These are phyloP conservation scores for Tylopilus balloui DNA, from an alignment of 768 basidiomycete genomes.

Conservation along the genomic window DNA sequence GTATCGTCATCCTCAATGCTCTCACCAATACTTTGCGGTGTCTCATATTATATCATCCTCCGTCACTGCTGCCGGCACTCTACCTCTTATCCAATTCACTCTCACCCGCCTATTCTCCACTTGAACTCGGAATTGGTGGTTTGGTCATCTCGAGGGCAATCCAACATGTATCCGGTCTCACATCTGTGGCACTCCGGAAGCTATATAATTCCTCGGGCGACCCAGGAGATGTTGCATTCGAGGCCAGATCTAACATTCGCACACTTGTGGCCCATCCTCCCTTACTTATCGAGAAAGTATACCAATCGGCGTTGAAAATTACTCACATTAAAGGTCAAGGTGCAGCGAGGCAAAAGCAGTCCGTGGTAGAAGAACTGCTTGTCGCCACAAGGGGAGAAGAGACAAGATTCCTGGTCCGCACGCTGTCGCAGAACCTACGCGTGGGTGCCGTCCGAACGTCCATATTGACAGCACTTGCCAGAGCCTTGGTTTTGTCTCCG, in stretches of 20 bases:
- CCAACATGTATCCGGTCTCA: slow-evolving; percentile 68
- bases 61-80: slow-evolving; percentile 68
- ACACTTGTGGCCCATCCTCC: slow-evolving; percentile 72
- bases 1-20: slow-evolving; percentile 62
- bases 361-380: slow-evolving; percentile 75
- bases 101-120: slow-evolving; percentile 64
- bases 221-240: slow-evolving; percentile 83
- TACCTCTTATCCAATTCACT: slow-evolving; percentile 83
- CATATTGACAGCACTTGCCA: slow-evolving; percentile 72
- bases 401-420: slow-evolving; percentile 75
- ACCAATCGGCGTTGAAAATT: slow-evolving; percentile 63
- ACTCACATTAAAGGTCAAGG: slow-evolving; percentile 68
- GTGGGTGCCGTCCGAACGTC: slow-evolving; percentile 88
- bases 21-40: slow-evolving; percentile 73
- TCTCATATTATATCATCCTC: slow-evolving; percentile 59
- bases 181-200: slow-evolving; percentile 50
- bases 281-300: slow-evolving; percentile 60
- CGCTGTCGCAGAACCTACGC: slow-evolving; percentile 67
- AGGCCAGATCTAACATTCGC: slow-evolving; percentile 71
- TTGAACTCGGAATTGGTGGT: slow-evolving; percentile 67
- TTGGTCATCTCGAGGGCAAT: slow-evolving; percentile 66
- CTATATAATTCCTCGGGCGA: slow-evolving; percentile 77
- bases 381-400: slow-evolving; percentile 85
- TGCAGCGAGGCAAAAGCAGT: slow-evolving; percentile 70
- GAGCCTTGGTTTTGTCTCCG: slow-evolving; percentile 66